A percentile compares a stretch with the other conserved stretches of the same genome.
Evolutionary conservation across 768 basidiomycete genomes (phyloP).

Genomic region (Suillus subluteus): DNA sequence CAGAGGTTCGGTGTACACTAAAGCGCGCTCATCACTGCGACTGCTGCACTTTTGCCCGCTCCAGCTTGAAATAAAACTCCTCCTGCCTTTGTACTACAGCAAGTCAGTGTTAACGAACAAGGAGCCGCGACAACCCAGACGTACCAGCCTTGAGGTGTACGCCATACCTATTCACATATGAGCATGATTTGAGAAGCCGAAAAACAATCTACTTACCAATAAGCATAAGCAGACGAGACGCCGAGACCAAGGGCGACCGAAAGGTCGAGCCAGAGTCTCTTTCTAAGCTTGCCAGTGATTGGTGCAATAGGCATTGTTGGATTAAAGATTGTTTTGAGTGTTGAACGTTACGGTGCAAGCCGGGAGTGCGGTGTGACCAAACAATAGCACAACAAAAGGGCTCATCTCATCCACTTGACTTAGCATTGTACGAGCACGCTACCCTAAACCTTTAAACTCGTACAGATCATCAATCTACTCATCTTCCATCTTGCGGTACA

Average conservation of each 20-base stretch:
- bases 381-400: conserved; percentile 36
- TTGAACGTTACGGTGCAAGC: conserved; percentile 31
- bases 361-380: conserved; percentile 29
- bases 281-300: conserved; percentile 93
- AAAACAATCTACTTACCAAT: conserved; percentile 65
- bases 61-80: conserved; percentile 84
- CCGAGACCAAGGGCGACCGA: conserved; percentile 78
- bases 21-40: background rate
- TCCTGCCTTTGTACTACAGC: conserved; percentile 78
- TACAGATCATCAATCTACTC: background rate
- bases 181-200: conserved; percentile 27
- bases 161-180: conserved; percentile 67
- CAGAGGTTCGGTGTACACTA: background rate
- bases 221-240: conserved; percentile 71
- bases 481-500: conserved; percentile 1
- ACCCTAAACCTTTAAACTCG: conserved; percentile 2
- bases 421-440: conserved; percentile 6
- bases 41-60: conserved; percentile 50
- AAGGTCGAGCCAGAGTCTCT: conserved; percentile 88
- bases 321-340: conserved; percentile 23
- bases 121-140: conserved; percentile 26
- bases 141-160: conserved; percentile 75
- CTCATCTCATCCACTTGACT: conserved; percentile 17
- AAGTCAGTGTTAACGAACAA: conserved; percentile 15
- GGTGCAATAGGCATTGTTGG: conserved; percentile 80